Conservation (phyloP, 495 filamentous ascomycete species). For the Penicillium salamii region DNA sequence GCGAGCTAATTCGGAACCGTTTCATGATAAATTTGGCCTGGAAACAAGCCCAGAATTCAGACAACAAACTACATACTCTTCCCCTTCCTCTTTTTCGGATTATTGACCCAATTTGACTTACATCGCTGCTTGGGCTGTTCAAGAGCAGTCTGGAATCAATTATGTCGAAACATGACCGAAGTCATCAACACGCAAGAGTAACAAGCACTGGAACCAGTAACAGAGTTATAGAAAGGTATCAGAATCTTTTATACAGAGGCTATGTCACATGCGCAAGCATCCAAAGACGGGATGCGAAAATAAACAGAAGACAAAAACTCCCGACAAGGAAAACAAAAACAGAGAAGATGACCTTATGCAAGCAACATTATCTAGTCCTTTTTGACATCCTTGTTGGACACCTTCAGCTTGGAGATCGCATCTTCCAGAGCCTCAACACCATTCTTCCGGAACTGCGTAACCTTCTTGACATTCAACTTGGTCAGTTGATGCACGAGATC, state of each 20-base stretch:
- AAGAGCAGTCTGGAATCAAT: too few species aligned
- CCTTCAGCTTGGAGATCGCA: conserved; percentile 63
- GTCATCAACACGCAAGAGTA: too few species aligned
- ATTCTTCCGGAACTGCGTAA: conserved; percentile 69
- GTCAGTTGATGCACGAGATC: conserved; percentile 66
- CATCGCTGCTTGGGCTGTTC: too few species aligned
- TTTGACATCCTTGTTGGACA: conserved; percentile 10
- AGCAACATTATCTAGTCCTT: background rate
- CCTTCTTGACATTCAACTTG: conserved; percentile 73
- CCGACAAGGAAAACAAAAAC: conserved; percentile 18
- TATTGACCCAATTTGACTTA: too few species aligned
- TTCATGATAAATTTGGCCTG: too few species aligned
- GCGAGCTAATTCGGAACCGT: too few species aligned
- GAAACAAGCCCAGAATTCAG: too few species aligned
- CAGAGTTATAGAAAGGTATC: conserved; percentile 13
- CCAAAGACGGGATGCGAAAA: conserved; percentile 23
- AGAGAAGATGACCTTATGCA: conserved; percentile 2
- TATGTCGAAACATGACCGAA: too few species aligned
- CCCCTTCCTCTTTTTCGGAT: too few species aligned
- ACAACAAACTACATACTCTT: too few species aligned
- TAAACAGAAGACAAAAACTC: conserved; percentile 21
- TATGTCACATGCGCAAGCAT: conserved; percentile 29
- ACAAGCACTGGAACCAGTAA: background rate
- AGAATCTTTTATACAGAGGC: conserved; percentile 30
- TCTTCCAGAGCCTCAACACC: conserved; percentile 66